phyloP scores from a whole-genome alignment of 306 rosid genomes.

The Mucuna pruriens region DNA sequence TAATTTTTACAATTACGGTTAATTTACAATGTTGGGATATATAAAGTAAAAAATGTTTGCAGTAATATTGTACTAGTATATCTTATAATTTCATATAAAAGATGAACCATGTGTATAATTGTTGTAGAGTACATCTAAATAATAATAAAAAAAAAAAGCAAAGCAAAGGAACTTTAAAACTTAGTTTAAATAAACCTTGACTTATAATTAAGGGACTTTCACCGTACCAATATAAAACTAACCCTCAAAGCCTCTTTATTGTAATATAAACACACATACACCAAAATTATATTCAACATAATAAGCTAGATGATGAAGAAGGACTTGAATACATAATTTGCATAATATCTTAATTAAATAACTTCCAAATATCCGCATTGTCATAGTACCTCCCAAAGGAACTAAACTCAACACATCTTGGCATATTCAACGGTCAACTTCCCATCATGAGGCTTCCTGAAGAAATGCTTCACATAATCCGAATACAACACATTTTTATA shows the following conservation, averaged over 20 bases:
- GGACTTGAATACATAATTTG: background rate
- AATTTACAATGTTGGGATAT: no score
- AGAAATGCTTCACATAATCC: slow-evolving; percentile 66
- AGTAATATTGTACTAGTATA: no score
- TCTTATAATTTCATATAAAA: no score
- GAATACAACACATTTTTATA: slow-evolving; percentile 57
- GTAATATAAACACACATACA: background rate
- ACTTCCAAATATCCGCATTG: background rate
- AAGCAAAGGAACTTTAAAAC: background rate
- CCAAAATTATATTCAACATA: background rate
- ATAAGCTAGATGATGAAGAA: background rate
- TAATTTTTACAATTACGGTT: no score
- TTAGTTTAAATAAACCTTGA: background rate
- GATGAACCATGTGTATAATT: background rate
- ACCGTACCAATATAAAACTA: background rate
- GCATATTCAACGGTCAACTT: slow-evolving; percentile 62
- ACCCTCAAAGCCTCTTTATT: background rate
- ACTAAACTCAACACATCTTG: slow-evolving; percentile 27
- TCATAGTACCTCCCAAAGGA: background rate
- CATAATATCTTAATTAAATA: background rate
- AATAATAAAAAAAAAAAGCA: background rate
- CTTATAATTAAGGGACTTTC: background rate
- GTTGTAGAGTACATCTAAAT: background rate
- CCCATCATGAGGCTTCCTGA: slow-evolving; percentile 63
- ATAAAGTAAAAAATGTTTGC: no score